Base-by-base conservation (phyloP, 192 early-diverging fungal species). In the Funneliformis geosporum region DNA sequence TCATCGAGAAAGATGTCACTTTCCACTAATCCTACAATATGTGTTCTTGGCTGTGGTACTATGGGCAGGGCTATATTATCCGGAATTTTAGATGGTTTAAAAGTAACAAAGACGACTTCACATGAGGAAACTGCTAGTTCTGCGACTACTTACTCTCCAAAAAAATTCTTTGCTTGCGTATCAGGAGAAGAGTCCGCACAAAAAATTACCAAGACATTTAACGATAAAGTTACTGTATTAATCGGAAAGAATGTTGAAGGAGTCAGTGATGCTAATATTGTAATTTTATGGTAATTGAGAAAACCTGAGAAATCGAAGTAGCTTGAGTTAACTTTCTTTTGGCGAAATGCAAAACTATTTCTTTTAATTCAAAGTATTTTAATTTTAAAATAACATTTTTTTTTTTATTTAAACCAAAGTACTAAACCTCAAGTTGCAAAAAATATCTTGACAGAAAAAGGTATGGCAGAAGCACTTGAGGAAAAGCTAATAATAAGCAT, bases 391-490 rank as follows among this genome's bases (percentile, higher is more conserved):
- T 33, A 33, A 33, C 33, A 2, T 33, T 33, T 33, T 33, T 33
- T 33, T 33, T 33, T 33, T 33, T 33, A 33, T 33, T 33, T 33
- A 23, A 27, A n/a, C 12, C 14, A 73, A 12, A 86, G 86, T 60
- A 83, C 86, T 60, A 89, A 89, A 69, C 88, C 88, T n/a, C 86
- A 89, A 59, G 82, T 83, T 18, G 87, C 86, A 65, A 84, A 85
- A 60, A 80, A 79, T 1, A 84, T 89, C 5, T 79, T 89, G 23
- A 82, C 80, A 27, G 81, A 83, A 8, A 80, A 82, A 8, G 88
- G 85, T 1, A 87, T 87, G 50, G 43, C 75, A 27, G 82, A 84
- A 59, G 86, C 85, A 4, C 65, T 89, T 23, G 73, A 73, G 27
- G 79, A 83, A 39, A 89, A 89, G 74, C 74, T 84, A 1, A 50